Conservation (phyloP, 2,329 filamentous ascomycete species). For the Neospermospora avenae region DNA sequence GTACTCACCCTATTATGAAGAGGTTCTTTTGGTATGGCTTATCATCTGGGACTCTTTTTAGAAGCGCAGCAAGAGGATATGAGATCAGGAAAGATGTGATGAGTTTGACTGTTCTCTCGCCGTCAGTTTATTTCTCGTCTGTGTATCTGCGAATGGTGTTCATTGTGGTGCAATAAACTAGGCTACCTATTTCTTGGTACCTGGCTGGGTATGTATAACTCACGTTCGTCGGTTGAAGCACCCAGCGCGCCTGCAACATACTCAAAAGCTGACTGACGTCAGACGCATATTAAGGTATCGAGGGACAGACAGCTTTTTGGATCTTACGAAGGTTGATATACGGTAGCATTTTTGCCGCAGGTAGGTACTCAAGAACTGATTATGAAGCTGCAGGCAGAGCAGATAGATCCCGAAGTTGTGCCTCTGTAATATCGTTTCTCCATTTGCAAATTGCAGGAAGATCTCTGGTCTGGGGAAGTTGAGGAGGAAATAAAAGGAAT, state of each 20-base stretch:
- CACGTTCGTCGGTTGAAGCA: slow-evolving; percentile 63
- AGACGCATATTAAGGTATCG: slow-evolving; percentile 22
- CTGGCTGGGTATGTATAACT: too few species aligned
- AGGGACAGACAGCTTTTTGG: not conserved
- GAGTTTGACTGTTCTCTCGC: slow-evolving; percentile 72
- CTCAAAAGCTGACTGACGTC: slow-evolving; percentile 52
- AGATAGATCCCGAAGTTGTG: not conserved
- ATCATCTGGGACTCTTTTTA: slow-evolving; percentile 87
- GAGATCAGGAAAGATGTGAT: slow-evolving; percentile 87
- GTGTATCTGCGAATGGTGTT: not conserved
- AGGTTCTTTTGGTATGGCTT: slow-evolving; percentile 82
- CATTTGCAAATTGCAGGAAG: slow-evolving; percentile 18
- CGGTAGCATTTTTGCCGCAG: slow-evolving; percentile 50
- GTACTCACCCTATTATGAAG: slow-evolving; percentile 71
- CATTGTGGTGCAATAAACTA: too few species aligned
- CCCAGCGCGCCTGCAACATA: slow-evolving; percentile 55
- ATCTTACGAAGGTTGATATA: slow-evolving; percentile 58
- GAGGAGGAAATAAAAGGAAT: not conserved
- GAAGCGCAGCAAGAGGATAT: slow-evolving; percentile 81
- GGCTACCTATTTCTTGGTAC: too few species aligned
- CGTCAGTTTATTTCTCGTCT: not conserved
- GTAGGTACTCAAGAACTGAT: not conserved
- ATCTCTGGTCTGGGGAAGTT: not conserved
- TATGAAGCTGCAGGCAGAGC: not conserved
- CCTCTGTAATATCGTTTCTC: slow-evolving; percentile 20